phyloP scores from a whole-genome alignment of 2,329 filamentous ascomycete genomes.

The Claviceps sp. region DNA sequence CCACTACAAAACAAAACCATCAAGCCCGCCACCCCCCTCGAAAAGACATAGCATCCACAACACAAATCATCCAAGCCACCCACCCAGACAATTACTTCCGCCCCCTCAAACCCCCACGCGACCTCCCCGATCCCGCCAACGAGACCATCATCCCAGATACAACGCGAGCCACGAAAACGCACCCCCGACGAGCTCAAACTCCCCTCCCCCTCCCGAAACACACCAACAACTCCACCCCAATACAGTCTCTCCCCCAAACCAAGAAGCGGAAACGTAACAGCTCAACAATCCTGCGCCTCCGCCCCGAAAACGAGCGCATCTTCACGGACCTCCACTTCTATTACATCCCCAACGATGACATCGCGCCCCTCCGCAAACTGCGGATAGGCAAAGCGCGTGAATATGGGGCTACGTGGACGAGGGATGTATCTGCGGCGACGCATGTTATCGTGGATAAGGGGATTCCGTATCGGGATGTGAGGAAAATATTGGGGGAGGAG shows the following conservation, averaged over 20 bases:
- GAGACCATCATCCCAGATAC: constrained; percentile 18
- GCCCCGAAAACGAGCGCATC: constrained; percentile 40
- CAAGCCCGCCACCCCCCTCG: neutral
- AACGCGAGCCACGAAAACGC: constrained; percentile 18
- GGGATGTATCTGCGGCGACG: constrained; percentile 46
- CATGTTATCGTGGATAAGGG: constrained; percentile 68
- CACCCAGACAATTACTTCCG: constrained; percentile 7
- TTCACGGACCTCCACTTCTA: constrained; percentile 52
- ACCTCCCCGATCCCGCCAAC: constrained; percentile 6
- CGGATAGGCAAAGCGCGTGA: constrained; percentile 65
- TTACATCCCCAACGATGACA: constrained; percentile 73
- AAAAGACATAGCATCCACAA: neutral
- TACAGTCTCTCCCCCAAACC: constrained; percentile 10
- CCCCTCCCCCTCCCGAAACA: neutral
- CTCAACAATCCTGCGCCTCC: constrained; percentile 24
- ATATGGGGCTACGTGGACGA: constrained; percentile 61
- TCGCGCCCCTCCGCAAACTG: constrained; percentile 49
- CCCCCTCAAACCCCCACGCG: neutral
- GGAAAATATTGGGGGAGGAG: constrained; percentile 26
- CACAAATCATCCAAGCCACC: constrained; percentile 17
- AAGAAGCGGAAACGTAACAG: constrained; percentile 30
- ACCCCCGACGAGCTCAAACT: constrained; percentile 12
- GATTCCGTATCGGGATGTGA: constrained; percentile 50
- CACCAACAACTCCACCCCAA: neutral
- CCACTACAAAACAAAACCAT: no score